Conservation (phyloP, 306 rosid genomes). For the Glycyrrhiza uralensis region DNA sequence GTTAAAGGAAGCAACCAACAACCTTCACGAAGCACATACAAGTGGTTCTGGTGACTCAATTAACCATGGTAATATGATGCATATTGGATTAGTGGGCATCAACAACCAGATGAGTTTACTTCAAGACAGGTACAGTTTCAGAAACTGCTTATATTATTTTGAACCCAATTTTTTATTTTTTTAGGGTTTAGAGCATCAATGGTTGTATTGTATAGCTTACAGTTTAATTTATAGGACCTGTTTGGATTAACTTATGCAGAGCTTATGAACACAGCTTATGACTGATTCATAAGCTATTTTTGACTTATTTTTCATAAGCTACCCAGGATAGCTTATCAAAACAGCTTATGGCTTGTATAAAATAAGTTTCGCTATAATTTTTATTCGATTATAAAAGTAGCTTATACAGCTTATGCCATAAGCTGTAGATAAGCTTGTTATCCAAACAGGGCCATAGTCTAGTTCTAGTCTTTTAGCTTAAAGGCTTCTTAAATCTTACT, state of each 20-base stretch:
- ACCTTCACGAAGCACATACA: conserved; percentile 45
- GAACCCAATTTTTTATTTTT: too few relatives aligned
- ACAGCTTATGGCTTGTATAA: too few relatives aligned
- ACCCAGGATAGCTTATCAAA: too few relatives aligned
- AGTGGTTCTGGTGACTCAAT: conserved; percentile 45
- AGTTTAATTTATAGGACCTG: conserved; percentile 18
- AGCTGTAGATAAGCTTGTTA: too few relatives aligned
- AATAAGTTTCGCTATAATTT: too few relatives aligned
- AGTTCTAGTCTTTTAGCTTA: conserved; percentile 1
- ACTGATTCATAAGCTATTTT: too few relatives aligned
- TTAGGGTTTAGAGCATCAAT: background rate
- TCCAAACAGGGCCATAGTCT: too few relatives aligned
- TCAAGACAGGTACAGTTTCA: conserved; percentile 76
- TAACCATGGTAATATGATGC: conserved; percentile 86
- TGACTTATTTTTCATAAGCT: too few relatives aligned
- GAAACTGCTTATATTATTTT: conserved; percentile 9
- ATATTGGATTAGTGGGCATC: conserved; percentile 86
- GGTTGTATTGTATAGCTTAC: background rate
- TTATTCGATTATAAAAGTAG: too few relatives aligned
- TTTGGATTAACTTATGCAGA: too few relatives aligned
- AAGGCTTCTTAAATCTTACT: background rate
- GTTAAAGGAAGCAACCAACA: conserved; percentile 68
- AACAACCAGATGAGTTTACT: conserved; percentile 97
- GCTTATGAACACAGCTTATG: too few relatives aligned
- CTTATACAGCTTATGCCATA: too few relatives aligned